Evolutionary conservation across 169 alveolate genomes (phyloP), one percentile per base, ranked within the genome.

Genomic region (Babesia caballi): DNA sequence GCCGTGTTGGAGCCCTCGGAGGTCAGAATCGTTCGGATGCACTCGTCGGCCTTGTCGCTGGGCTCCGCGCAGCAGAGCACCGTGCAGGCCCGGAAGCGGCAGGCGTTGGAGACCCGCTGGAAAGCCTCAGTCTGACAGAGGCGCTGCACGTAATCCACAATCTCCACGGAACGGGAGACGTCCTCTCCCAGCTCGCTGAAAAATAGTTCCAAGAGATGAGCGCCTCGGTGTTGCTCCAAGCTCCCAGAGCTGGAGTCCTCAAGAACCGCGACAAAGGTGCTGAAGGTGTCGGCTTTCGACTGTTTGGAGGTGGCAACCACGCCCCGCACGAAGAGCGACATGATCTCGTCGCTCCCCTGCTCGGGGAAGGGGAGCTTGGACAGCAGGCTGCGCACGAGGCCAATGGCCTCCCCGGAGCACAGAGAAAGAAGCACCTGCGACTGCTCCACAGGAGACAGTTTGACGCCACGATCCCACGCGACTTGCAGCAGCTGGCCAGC

Each of bases 401-500:
- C 77, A 15, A 47, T 15, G 19, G 69, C 65, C 25, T 35, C 77
- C 14, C 41, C 67, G 17, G 71, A 42, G 21, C 54, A 66, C n/a
- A 78, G 50, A 4, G 75, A 32, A 2, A 78, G 58, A 38, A 78
- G 50, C 12, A 69, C 77, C 63, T 78, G 68, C 27, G 68, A 21
- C 40, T 60, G 63, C 23, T 42, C 75, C 4, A 9, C 76, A 15
- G 32, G 61, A 4, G 76, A 17, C 46, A 78, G 40, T 15, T 46
- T 23, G 6, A 71, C n/a, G 1, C 65, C 66, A 17, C 40, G 23
- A n/a, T 71, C 28, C 82, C 82, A 71, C 42, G 82, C 61, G 15
- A 71, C 49, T 66, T 71, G 82, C 15, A 78, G 25, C 23, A 78
- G 69, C 30, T 78, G 71, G n/a, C 65, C 71, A 15, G 83, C 60